phyloP scores from a whole-genome alignment of 257 asterid genomes.

The Lithospermum erythrorhizon region DNA sequence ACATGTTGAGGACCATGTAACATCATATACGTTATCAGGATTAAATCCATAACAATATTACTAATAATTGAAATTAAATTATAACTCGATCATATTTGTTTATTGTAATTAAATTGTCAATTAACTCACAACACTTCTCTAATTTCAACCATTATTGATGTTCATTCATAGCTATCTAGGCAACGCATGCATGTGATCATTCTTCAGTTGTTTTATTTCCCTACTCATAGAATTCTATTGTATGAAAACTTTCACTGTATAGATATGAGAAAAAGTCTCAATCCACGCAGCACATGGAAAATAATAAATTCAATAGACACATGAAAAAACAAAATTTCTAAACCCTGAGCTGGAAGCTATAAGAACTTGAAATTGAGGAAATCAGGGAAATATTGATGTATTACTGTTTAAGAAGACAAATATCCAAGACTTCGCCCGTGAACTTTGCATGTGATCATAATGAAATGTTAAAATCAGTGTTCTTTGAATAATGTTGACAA shows the following conservation, averaged over 20 bases:
- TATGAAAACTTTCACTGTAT: neutral
- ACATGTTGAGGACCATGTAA: too few species aligned
- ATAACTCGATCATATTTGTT: too few species aligned
- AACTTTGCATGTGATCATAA: conserved; percentile 57
- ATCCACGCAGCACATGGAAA: too few species aligned
- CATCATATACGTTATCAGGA: too few species aligned
- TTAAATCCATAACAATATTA: too few species aligned
- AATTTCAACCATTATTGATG: neutral
- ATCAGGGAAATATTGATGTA: conserved; percentile 31
- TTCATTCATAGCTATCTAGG: neutral
- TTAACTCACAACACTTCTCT: neutral
- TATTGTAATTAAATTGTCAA: neutral
- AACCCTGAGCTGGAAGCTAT: too few species aligned
- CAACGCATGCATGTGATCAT: neutral
- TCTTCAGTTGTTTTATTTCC: neutral
- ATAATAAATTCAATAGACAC: too few species aligned
- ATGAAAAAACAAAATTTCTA: too few species aligned
- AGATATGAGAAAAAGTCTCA: neutral
- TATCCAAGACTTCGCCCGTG: conserved; percentile 60
- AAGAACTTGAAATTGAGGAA: too few species aligned
- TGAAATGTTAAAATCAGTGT: conserved; percentile 47
- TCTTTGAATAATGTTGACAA: conserved; percentile 16
- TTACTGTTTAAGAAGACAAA: conserved; percentile 8
- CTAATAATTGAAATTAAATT: too few species aligned
- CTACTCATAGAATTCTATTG: neutral